These are phyloP conservation scores for Lagenaria siceraria DNA, from an alignment of 306 rosid species.

Conservation along the genomic window DNA sequence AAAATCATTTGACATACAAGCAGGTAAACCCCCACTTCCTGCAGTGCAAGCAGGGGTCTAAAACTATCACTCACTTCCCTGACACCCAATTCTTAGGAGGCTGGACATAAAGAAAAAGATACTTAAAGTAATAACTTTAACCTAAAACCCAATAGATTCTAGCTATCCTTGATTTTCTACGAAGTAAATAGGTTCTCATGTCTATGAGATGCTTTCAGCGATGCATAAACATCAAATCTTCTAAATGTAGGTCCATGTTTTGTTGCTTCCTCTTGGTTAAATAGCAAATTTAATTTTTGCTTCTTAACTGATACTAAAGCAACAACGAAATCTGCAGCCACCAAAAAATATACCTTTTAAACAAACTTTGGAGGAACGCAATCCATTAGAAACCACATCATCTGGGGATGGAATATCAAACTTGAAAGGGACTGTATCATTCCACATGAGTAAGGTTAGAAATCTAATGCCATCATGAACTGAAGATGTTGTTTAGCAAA, in stretches of 20 bases:
- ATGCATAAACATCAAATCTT: background rate
- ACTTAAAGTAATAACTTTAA: background rate
- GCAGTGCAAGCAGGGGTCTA: background rate
- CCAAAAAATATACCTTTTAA: slow-evolving; percentile 46
- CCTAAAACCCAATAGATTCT: background rate
- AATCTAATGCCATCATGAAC: slow-evolving; percentile 1
- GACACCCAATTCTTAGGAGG: background rate
- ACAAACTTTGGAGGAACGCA: slow-evolving; percentile 58
- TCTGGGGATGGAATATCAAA: slow-evolving; percentile 91
- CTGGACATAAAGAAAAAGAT: background rate
- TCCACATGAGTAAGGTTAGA: slow-evolving; percentile 20
- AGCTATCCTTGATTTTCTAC: background rate
- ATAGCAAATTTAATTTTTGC: background rate
- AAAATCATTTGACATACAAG: background rate
- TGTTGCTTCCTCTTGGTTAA: background rate
- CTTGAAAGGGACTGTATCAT: slow-evolving; percentile 70
- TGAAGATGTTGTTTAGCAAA: background rate
- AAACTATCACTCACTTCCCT: background rate
- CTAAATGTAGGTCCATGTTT: background rate
- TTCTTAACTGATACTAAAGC: slow-evolving; percentile 4
- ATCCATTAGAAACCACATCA: slow-evolving; percentile 57
- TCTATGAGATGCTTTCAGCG: background rate
- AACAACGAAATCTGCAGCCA: slow-evolving; percentile 9
- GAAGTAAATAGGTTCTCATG: background rate
- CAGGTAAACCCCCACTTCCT: background rate